Conservation (phyloP, 192 early-diverging fungal genomes). For the Helicostylum pulchrum region DNA sequence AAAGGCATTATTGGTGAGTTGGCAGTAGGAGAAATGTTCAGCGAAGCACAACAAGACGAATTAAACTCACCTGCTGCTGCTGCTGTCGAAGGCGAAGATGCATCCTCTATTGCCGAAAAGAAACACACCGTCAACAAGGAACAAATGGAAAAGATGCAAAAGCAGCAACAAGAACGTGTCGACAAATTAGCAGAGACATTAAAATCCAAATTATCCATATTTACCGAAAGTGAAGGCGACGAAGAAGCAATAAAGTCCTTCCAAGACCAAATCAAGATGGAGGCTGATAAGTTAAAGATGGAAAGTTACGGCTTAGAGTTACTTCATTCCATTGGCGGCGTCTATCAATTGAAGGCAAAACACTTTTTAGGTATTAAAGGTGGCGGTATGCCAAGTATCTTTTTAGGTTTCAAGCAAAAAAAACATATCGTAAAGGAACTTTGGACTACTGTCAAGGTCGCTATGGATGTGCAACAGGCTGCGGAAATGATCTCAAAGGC, state of each 20-base stretch:
- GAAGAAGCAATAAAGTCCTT: conserved; percentile 57
- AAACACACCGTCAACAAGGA: conserved; percentile 43
- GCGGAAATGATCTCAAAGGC: conserved; percentile 30
- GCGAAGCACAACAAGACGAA: conserved; percentile 33
- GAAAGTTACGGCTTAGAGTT: conserved; percentile 86
- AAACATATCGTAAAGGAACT: conserved; percentile 46
- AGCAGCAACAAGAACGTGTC: conserved; percentile 59
- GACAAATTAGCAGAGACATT: conserved; percentile 60
- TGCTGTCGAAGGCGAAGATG: conserved; percentile 41
- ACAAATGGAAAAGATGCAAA: conserved; percentile 47
- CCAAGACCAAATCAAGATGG: conserved; percentile 58
- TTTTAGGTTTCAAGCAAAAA: conserved; percentile 42
- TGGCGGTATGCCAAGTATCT: conserved; percentile 38
- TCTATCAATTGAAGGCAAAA: conserved; percentile 74
- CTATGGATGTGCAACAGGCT: conserved; percentile 31
- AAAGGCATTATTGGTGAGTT: conserved; percentile 85
- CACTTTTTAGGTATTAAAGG: conserved; percentile 58
- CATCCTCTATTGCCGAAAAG: conserved; percentile 30
- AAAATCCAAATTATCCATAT: conserved; percentile 63
- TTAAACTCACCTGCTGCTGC: conserved; percentile 41
- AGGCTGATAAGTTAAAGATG: conserved; percentile 73
- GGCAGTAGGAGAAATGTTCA: conserved; percentile 61
- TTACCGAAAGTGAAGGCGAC: conserved; percentile 59
- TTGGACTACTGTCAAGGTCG: conserved; percentile 30
- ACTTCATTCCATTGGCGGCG: conserved; percentile 77